Conservation (phyloP, 257 asterid genomes). For the Nicotiana attenuata region DNA sequence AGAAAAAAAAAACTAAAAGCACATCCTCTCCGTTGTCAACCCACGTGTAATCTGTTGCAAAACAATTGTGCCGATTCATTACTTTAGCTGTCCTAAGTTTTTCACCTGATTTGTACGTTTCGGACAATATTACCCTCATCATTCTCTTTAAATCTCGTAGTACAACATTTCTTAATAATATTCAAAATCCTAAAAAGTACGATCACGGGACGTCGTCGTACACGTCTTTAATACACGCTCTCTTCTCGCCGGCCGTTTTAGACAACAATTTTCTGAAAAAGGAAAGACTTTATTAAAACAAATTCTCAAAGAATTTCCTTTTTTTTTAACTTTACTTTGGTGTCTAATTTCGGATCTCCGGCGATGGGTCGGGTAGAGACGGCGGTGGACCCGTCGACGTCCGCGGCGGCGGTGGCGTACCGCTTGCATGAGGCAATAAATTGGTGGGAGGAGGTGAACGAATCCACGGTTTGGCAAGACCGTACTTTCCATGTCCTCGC, state of each 20-base stretch:
- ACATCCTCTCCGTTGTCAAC: not conserved
- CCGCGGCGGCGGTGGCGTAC: slow-evolving; percentile 41
- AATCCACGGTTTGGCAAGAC: slow-evolving; percentile 77
- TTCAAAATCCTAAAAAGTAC: not conserved
- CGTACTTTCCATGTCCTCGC: slow-evolving; percentile 66
- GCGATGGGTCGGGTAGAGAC: slow-evolving; percentile 39
- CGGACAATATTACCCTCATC: slow-evolving; percentile 6
- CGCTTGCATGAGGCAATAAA: slow-evolving; percentile 55
- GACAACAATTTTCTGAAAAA: not conserved
- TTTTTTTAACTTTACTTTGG: not conserved
- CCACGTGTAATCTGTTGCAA: slow-evolving; percentile 13
- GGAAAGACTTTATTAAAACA: not conserved
- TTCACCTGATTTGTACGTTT: not conserved
- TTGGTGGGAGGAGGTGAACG: slow-evolving; percentile 81
- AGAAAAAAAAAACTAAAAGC: not conserved
- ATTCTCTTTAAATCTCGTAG: not conserved
- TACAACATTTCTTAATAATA: not conserved
- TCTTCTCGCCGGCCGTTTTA: slow-evolving; percentile 26
- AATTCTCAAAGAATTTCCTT: not conserved
- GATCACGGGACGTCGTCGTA: not conserved
- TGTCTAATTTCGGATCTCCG: slow-evolving; percentile 23
- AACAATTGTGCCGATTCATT: not conserved
- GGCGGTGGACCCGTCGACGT: slow-evolving; percentile 35
- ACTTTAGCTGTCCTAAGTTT: not conserved
- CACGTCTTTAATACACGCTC: not conserved